Evolutionary conservation across 2,329 filamentous ascomycete species (phyloP).

Genomic region (Penicillium decumbens): DNA sequence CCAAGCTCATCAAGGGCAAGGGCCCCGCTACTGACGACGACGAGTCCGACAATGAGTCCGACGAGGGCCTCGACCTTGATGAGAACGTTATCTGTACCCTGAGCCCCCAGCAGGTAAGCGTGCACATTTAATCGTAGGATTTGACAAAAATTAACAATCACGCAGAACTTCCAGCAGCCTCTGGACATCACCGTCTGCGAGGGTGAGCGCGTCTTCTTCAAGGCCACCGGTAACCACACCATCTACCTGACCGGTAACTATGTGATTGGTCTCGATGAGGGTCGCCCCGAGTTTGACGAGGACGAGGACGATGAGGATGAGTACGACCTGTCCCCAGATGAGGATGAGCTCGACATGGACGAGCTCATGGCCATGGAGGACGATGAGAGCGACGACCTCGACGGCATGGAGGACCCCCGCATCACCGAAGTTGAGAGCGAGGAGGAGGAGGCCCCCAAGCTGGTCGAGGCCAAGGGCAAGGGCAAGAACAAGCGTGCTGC

Average conservation of each 20-base stretch:
- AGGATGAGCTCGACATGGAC: constrained; percentile 65
- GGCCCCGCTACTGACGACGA: constrained; percentile 64
- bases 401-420: constrained; percentile 72
- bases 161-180: constrained; percentile 86
- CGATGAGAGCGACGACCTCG: constrained; percentile 70
- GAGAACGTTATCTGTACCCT: constrained; percentile 95
- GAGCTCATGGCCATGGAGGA: constrained; percentile 49
- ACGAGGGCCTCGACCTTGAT: constrained; percentile 65
- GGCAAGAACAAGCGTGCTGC: constrained; percentile 94
- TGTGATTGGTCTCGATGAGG: constrained; percentile 64
- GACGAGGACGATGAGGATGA: constrained; percentile 63
- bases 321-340: constrained; percentile 75
- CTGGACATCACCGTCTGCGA: constrained; percentile 89
- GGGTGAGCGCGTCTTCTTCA: constrained; percentile 86
- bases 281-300: constrained; percentile 40
- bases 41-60: constrained; percentile 54
- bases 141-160: constrained; percentile 5
- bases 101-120: constrained; percentile 78
- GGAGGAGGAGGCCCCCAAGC: constrained; percentile 63
- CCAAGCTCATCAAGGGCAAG: constrained; percentile 61
- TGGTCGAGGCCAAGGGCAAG: constrained; percentile 43
- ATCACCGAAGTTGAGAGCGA: constrained; percentile 78
- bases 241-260: constrained; percentile 96
- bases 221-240: constrained; percentile 81
- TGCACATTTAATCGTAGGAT: background rate